Evolutionary conservation across 2,329 filamentous ascomycete genomes (phyloP), one percentile per base, ranked within the genome.

Genomic region (Coniochaeta pulveracea): DNA sequence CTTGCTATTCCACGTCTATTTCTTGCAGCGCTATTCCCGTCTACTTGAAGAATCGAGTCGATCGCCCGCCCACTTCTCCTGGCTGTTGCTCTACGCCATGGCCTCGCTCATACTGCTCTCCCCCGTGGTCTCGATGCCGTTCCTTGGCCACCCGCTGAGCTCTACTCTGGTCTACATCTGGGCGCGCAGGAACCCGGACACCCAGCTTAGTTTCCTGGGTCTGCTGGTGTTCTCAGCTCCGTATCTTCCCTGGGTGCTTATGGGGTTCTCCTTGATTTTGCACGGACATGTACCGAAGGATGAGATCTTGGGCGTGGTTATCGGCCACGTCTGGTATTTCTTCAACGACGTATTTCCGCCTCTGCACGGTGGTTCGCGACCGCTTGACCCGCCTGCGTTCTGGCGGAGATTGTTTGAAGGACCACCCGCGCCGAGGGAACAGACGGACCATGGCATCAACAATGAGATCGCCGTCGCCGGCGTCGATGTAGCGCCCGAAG

Each of bases 271-370:
- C 50, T 66, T 96, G 28, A 69, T 94, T n/a, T 70, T 96, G 53
- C 86, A 96, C 53, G 85, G 85, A 6, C 81, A 72, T 5, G 69
- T 96, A 26, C 91, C 91, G 4, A 93, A 93, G 58, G 91, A 96
- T 54, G 91, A 98, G 63, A 81, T 98, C 41, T 85, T 93, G 63
- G 91, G 91, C 4, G 85, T 95, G 11, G 76, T 91, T 8, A 88
- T 96, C 24, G 91, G 91, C 8, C 91, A 98, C 58, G 70, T 96
- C 25, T 96, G 88, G 81, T 98, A 96, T 57, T 98, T 95, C 62
- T 95, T 96, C 57, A 84, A 79, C 38, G 91, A 98, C 54, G 88
- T 98, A 11, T 98, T 94, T 56, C 91, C 91, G 4, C 83, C 86
- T 3, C 71, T 95, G 26, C 84, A 95, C 57, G 77, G 81, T 41